Evolutionary conservation across 176 grass and related monocot species (phyloP).

Genomic region (Zea luxurians): DNA sequence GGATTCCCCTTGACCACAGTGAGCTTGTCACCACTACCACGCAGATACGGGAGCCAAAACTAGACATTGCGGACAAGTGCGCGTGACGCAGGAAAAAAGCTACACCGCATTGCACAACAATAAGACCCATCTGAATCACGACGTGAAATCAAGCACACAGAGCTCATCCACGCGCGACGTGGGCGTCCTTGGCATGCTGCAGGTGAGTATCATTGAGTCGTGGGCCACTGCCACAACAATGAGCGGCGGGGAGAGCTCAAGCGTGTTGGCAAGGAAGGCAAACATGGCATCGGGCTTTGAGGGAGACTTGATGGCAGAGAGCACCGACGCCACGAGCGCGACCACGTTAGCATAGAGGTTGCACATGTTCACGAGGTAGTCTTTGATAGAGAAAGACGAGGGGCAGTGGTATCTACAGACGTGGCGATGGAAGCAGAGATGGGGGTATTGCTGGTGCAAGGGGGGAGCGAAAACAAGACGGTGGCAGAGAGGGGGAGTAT

Average conservation of each 20-base stretch:
- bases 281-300: conserved; percentile 45
- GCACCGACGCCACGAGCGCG: conserved; percentile 6
- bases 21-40: not conserved
- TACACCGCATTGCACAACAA: conserved; percentile 26
- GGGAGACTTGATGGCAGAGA: conserved; percentile 39
- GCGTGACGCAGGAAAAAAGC: conserved; percentile 30
- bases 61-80: conserved; percentile 25
- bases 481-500: not conserved
- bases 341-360: conserved; percentile 33
- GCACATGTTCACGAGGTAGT: conserved; percentile 31
- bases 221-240: conserved; percentile 25
- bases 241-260: conserved; percentile 36
- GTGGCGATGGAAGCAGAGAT: not conserved
- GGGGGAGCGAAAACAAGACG: not conserved
- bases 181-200: conserved; percentile 42
- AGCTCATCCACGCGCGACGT: conserved; percentile 33
- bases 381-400: not conserved
- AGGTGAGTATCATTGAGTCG: conserved; percentile 34
- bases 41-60: conserved; percentile 34
- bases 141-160: conserved; percentile 37
- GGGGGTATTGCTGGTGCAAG: not conserved
- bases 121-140: conserved; percentile 14
- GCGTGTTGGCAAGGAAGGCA: conserved; percentile 31
- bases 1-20: too few relatives aligned
- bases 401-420: not conserved